These are phyloP conservation scores for Digitaria exilis DNA, from an alignment of 202 grass and related monocot genomes.

Conservation along the genomic window DNA sequence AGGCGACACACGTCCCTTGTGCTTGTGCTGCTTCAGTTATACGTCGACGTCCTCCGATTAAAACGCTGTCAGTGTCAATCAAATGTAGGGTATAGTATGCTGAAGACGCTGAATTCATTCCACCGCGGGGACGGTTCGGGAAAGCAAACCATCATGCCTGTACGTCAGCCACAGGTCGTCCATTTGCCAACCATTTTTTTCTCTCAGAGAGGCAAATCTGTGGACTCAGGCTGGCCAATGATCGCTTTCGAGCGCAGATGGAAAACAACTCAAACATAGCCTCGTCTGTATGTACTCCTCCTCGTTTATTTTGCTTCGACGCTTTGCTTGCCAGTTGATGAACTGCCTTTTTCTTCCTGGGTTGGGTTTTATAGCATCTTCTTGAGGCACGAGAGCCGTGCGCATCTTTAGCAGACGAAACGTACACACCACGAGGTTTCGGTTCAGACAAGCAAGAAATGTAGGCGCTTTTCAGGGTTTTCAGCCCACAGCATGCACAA, in stretches of 20 bases:
- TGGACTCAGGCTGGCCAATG: not conserved
- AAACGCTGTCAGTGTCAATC: not conserved
- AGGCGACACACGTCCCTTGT: not conserved
- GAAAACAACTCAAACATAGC: too few species aligned
- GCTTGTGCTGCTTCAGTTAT: constrained; percentile 7
- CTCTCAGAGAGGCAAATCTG: not conserved
- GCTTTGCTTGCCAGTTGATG: too few species aligned
- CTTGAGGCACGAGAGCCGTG: constrained; percentile 1
- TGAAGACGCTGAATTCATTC: not conserved
- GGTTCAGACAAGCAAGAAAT: not conserved
- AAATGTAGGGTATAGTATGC: not conserved
- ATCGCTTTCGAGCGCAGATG: not conserved
- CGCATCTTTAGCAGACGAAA: not conserved
- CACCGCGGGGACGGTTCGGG: not conserved
- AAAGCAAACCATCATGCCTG: not conserved
- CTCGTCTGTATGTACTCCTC: not conserved
- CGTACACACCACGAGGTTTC: not conserved
- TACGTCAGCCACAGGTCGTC: not conserved
- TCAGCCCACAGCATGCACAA: not conserved
- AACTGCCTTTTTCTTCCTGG: not conserved
- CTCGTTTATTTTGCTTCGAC: not conserved
- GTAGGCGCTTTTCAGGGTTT: not conserved
- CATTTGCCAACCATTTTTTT: not conserved
- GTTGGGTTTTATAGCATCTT: not conserved
- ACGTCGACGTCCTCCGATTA: constrained; percentile 15